These are phyloP conservation scores for Lunularia cruciata DNA, from an alignment of 225 moss, liverwort and hornwort species.

Conservation along the genomic window DNA sequence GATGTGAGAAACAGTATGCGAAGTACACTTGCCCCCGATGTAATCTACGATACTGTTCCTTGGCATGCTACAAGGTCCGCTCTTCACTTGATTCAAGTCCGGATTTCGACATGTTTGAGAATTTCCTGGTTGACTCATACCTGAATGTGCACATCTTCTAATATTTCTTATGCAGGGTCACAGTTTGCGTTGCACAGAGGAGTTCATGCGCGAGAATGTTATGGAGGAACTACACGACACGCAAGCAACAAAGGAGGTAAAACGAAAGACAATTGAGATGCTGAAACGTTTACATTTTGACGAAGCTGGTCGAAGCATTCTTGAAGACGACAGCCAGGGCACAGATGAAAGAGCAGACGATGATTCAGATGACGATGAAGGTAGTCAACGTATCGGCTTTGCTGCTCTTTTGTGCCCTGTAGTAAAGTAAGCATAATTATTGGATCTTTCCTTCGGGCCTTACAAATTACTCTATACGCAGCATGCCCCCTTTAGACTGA, in stretches of 20 bases:
- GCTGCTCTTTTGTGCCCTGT: slow-evolving; percentile 28
- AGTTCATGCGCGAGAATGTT: slow-evolving; percentile 83
- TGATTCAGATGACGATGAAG: slow-evolving; percentile 36
- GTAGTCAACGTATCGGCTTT: slow-evolving; percentile 6
- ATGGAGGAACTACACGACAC: slow-evolving; percentile 76
- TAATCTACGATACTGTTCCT: slow-evolving; percentile 85
- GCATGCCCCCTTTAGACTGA: not conserved
- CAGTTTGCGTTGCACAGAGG: slow-evolving; percentile 89
- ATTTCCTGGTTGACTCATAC: not conserved
- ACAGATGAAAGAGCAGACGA: slow-evolving; percentile 38
- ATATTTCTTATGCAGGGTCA: slow-evolving; percentile 55
- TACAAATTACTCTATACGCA: too few relatives aligned
- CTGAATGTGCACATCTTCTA: not conserved
- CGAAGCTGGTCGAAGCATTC: slow-evolving; percentile 82
- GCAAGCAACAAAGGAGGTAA: slow-evolving; percentile 62
- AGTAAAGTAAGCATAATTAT: not conserved
- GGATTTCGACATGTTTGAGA: not conserved
- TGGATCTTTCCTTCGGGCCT: too few relatives aligned
- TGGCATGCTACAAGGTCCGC: slow-evolving; percentile 89
- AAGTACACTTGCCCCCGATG: slow-evolving; percentile 96
- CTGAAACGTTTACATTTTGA: slow-evolving; percentile 91
- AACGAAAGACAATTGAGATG: slow-evolving; percentile 72
- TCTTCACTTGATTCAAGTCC: not conserved
- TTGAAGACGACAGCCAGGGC: slow-evolving; percentile 62
- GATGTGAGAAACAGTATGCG: slow-evolving; percentile 81